Evolutionary conservation across 2,329 filamentous ascomycete species (phyloP).

Genomic region (Fusarium zealandicum): DNA sequence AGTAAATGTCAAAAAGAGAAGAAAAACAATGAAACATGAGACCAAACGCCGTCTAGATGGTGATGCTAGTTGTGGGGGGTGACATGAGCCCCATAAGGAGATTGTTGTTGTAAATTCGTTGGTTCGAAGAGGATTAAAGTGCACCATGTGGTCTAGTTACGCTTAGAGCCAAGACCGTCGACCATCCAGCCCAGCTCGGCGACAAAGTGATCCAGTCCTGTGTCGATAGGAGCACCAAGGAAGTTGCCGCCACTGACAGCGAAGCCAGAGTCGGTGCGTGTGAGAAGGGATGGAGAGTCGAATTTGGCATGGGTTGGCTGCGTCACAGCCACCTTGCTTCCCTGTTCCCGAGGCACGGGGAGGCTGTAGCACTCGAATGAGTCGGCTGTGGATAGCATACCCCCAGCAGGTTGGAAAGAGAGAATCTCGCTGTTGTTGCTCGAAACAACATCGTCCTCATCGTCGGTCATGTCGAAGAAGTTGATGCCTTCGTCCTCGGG

Average conservation of each 20-base stretch:
- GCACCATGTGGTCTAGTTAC: constrained; percentile 19
- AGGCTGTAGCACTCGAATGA: constrained; percentile 55
- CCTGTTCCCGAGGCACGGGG: constrained; percentile 45
- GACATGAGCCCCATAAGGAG: constrained; percentile 1
- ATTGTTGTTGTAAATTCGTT: constrained; percentile 16
- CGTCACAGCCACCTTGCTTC: constrained; percentile 26
- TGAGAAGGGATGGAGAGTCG: constrained; percentile 39
- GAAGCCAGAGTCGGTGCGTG: constrained; percentile 29
- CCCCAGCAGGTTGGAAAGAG: constrained; percentile 35
- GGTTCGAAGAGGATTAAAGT: constrained; percentile 5
- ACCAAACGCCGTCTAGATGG: constrained; percentile 35
- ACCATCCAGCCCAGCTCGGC: constrained; percentile 62
- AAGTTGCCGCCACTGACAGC: constrained; percentile 37
- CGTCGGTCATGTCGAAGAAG: constrained; percentile 56
- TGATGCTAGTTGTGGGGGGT: constrained; percentile 10
- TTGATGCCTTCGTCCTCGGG: constrained; percentile 53
- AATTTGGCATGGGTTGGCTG: constrained; percentile 34
- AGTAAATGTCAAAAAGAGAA: constrained; percentile 10
- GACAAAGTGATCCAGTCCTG: constrained; percentile 51
- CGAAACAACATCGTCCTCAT: constrained; percentile 50
- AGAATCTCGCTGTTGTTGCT: constrained; percentile 49
- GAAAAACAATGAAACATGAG: constrained; percentile 4
- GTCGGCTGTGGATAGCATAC: constrained; percentile 21
- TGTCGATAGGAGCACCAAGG: constrained; percentile 47
- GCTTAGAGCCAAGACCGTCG: constrained; percentile 52